These are phyloP conservation scores for Dittrichia graveolens DNA, from an alignment of 129 eudicot genomes.

Conservation along the genomic window DNA sequence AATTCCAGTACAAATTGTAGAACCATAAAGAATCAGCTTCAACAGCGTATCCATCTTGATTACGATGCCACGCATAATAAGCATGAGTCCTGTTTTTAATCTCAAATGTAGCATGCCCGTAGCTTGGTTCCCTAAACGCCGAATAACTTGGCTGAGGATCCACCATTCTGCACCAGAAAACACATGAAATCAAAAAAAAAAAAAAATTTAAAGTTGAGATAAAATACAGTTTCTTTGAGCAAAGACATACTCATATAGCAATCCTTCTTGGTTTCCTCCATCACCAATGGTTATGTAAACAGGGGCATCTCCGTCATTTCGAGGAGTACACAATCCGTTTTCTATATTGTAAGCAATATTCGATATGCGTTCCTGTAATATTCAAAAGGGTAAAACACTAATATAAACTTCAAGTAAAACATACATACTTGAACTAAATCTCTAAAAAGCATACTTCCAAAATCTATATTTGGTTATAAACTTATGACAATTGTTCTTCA, in stretches of 20 bases:
- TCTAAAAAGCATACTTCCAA: too few relatives aligned
- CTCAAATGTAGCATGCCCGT: constrained; percentile 76
- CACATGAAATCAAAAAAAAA: not conserved
- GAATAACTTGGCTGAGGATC: constrained; percentile 85
- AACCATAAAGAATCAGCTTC: constrained; percentile 85
- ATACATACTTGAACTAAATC: too few relatives aligned
- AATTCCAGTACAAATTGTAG: constrained; percentile 61
- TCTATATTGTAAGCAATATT: constrained; percentile 80
- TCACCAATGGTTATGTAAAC: constrained; percentile 91
- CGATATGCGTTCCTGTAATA: constrained; percentile 72
- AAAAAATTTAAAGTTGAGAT: not conserved
- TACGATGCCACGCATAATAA: constrained; percentile 79
- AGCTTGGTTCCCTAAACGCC: constrained; percentile 84
- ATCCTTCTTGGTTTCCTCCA: constrained; percentile 95
- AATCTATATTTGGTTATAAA: too few relatives aligned
- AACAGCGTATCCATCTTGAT: constrained; percentile 72
- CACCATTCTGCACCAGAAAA: constrained; percentile 58
- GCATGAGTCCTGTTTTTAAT: constrained; percentile 84
- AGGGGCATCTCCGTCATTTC: constrained; percentile 65
- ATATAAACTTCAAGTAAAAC: not conserved
- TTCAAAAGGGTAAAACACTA: not conserved
- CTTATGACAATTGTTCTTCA: too few relatives aligned
- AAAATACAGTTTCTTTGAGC: too few relatives aligned
- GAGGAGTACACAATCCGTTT: constrained; percentile 70
- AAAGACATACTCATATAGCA: constrained; percentile 67